These are phyloP conservation scores for Pachysandra terminalis DNA, from an alignment of 164 flowering plant genomes.

Conservation along the genomic window DNA sequence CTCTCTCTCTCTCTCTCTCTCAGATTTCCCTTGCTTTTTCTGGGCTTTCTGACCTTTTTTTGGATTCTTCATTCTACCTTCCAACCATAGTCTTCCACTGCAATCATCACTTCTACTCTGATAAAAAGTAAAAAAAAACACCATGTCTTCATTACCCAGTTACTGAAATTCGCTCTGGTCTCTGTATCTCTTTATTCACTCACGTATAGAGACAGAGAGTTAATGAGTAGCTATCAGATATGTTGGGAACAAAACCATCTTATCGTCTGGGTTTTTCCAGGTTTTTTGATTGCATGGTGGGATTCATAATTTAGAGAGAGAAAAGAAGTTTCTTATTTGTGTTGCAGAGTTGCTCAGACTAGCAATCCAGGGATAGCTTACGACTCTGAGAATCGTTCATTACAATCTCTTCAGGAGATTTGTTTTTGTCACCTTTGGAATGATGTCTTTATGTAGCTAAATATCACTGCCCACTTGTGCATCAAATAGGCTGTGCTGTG, in stretches of 20 bases:
- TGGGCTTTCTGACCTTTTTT: conserved; percentile 9
- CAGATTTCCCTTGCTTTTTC: conserved; percentile 27
- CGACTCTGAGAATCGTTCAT: conserved; percentile 41
- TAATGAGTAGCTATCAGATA: too few species aligned
- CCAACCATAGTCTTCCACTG: conserved; percentile 32
- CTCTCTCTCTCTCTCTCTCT: conserved; percentile 16
- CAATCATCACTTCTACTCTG: conserved; percentile 48
- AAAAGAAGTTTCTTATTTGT: conserved; percentile 29
- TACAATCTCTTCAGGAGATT: conserved; percentile 54
- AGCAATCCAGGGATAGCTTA: conserved; percentile 52
- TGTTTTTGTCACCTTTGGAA: conserved; percentile 27
- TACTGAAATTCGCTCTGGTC: conserved; percentile 9
- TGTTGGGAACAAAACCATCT: conserved; percentile 2
- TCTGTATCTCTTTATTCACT: conserved; percentile 16
- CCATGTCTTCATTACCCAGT: conserved; percentile 20
- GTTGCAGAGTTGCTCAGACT: conserved; percentile 42
- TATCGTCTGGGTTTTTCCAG: conserved; percentile 19
- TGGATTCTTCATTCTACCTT: conserved; percentile 15
- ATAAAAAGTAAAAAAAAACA: conserved; percentile 20
- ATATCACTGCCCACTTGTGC: conserved; percentile 22
- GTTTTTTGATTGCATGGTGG: conserved; percentile 30
- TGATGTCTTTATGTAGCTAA: conserved; percentile 33
- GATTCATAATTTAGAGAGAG: conserved; percentile 10
- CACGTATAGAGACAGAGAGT: conserved; percentile 13
- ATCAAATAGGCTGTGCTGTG: conserved; percentile 7